Evolutionary conservation across 352 stramenopile genomes (phyloP).

Genomic region (Phytopythium mirpurense): DNA sequence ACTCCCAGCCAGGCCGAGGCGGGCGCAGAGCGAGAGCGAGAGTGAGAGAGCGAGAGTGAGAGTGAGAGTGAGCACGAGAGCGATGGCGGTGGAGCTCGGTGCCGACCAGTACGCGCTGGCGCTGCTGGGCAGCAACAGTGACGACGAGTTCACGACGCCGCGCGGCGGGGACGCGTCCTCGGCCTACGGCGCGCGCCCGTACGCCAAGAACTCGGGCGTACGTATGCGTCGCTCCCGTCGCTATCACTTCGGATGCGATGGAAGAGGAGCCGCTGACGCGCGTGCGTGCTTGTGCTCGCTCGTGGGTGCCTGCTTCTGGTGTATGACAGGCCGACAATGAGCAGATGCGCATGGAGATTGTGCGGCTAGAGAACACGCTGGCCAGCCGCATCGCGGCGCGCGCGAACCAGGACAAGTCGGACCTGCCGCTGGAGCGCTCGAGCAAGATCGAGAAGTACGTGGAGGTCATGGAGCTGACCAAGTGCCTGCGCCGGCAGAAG

Average conservation of each 20-base stretch:
- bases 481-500: conserved; percentile 81
- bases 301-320: no score
- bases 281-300: no score
- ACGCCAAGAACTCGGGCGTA: conserved; percentile 54
- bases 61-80: background rate
- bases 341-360: conserved; percentile 74
- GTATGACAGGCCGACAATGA: conserved; percentile 56
- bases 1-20: no score
- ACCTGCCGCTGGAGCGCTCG: conserved; percentile 67
- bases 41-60: no score
- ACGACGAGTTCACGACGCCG: conserved; percentile 42
- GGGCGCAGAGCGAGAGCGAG: no score
- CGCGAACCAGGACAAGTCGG: conserved; percentile 64
- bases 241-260: no score
- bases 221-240: conserved; percentile 11
- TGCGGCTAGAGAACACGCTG: conserved; percentile 70
- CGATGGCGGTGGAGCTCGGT: conserved; percentile 34
- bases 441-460: conserved; percentile 87
- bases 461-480: conserved; percentile 85
- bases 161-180: conserved; percentile 16
- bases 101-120: conserved; percentile 50
- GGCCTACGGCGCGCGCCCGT: conserved; percentile 41
- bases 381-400: conserved; percentile 63
- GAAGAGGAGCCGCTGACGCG: no score
- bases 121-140: conserved; percentile 40